Conservation (phyloP, 2,329 filamentous ascomycete species). For the Xylariaceae sp. region DNA sequence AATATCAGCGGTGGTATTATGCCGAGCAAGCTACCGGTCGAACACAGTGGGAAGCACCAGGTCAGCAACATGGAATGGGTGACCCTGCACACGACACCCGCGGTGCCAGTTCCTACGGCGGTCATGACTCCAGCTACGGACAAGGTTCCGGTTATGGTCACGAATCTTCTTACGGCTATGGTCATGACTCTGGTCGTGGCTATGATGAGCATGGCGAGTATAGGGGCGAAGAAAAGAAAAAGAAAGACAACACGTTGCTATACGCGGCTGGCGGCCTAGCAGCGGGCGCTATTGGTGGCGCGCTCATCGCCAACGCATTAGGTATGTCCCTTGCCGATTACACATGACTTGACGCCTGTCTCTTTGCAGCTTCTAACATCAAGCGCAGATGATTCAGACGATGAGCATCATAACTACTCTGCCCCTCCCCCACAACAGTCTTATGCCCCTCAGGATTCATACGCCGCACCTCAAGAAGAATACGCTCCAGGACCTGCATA, state of each 20-base stretch:
- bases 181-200: constrained; percentile 17
- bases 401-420: constrained; percentile 22
- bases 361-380: constrained; percentile 6
- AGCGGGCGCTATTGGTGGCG: constrained; percentile 55
- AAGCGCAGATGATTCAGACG: constrained; percentile 30
- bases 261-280: constrained; percentile 58
- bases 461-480: constrained; percentile 14
- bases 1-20: constrained; percentile 62
- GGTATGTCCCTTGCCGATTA: constrained; percentile 37
- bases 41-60: constrained; percentile 63
- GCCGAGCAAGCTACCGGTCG: constrained; percentile 59
- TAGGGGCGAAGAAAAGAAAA: constrained; percentile 36
- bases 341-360: not conserved
- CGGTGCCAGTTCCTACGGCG: constrained; percentile 20
- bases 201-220: constrained; percentile 16
- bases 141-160: constrained; percentile 5
- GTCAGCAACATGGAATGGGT: constrained; percentile 27
- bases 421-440: constrained; percentile 11
- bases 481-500: constrained; percentile 31
- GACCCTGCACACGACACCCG: constrained; percentile 8
- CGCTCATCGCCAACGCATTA: constrained; percentile 53
- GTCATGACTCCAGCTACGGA: constrained; percentile 19
- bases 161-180: constrained; percentile 6
- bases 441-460: constrained; percentile 4
- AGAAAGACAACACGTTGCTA: constrained; percentile 50